These are phyloP conservation scores for Trichoderma sp. DNA, from an alignment of 2,329 filamentous ascomycete species.

Conservation along the genomic window DNA sequence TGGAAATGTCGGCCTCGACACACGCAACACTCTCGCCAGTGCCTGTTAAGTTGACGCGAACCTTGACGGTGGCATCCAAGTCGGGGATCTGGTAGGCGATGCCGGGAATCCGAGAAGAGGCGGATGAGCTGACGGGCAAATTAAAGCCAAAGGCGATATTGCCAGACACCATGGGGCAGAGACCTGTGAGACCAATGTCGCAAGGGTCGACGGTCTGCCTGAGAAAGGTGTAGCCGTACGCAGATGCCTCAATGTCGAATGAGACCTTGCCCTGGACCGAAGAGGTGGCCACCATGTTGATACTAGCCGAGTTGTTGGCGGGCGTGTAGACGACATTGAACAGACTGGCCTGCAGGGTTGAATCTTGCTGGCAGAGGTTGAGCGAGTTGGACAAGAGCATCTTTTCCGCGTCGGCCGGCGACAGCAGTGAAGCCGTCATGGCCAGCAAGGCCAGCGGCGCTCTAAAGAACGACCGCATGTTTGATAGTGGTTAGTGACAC, in stretches of 20 bases:
- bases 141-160: constrained; percentile 74
- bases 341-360: constrained; percentile 79
- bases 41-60: constrained; percentile 72
- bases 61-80: constrained; percentile 78
- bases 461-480: constrained; percentile 47
- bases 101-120: constrained; percentile 66
- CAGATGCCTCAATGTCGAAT: constrained; percentile 72
- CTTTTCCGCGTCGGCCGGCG: constrained; percentile 53
- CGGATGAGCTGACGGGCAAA: constrained; percentile 54
- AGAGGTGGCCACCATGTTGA: constrained; percentile 78
- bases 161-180: constrained; percentile 89
- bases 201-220: constrained; percentile 73
- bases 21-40: constrained; percentile 69
- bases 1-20: constrained; percentile 82
- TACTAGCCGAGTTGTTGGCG: constrained; percentile 66
- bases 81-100: constrained; percentile 90
- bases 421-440: constrained; percentile 41
- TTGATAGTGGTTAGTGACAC: constrained; percentile 26
- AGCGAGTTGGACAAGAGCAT: constrained; percentile 80
- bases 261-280: constrained; percentile 77
- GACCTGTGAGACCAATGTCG: constrained; percentile 62
- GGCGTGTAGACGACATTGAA: constrained; percentile 84
- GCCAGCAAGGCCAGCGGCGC: constrained; percentile 46
- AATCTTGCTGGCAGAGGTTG: constrained; percentile 79
- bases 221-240: constrained; percentile 77